These are phyloP conservation scores for Fusarium xyrophilum DNA, from an alignment of 2,329 filamentous ascomycete genomes.

Conservation along the genomic window DNA sequence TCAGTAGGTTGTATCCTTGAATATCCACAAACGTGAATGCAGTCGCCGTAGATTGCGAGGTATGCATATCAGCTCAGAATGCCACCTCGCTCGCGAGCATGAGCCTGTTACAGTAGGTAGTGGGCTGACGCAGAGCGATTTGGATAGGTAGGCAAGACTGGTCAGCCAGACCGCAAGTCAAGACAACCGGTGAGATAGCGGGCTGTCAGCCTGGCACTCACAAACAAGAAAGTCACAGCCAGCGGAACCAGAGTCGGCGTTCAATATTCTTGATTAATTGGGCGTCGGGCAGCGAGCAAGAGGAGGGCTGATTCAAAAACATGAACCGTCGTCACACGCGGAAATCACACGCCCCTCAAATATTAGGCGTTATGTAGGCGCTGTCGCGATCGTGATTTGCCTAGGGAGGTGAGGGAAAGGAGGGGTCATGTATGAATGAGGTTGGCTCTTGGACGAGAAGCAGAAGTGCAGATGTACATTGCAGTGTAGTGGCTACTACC, in stretches of 20 bases:
- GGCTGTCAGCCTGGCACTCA: neutral
- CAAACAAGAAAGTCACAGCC: conserved; percentile 2
- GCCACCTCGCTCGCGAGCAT: neutral
- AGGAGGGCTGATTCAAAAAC: conserved; percentile 39
- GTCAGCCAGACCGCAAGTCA: conserved; percentile 17
- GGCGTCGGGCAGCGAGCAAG: conserved; percentile 37
- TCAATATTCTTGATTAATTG: conserved; percentile 30
- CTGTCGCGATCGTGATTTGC: conserved; percentile 21
- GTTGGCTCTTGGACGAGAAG: conserved; percentile 6
- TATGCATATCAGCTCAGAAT: conserved; percentile 1
- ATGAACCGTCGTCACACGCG: conserved; percentile 38
- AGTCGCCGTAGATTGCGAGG: neutral
- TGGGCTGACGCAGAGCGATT: conserved; percentile 7
- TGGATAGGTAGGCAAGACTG: neutral
- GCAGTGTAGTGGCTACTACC: neutral
- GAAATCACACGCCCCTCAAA: conserved; percentile 31
- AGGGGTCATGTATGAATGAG: conserved; percentile 18
- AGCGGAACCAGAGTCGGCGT: conserved; percentile 15
- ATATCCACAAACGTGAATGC: conserved; percentile 1
- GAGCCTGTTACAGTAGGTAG: neutral
- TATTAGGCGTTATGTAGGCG: conserved; percentile 7
- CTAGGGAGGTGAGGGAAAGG: neutral
- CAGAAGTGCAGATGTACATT: neutral
- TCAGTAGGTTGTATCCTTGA: conserved; percentile 5
- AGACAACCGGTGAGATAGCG: conserved; percentile 14